Evolutionary conservation across 331 rosid species (phyloP).

Genomic region (Dryas integrifolia): DNA sequence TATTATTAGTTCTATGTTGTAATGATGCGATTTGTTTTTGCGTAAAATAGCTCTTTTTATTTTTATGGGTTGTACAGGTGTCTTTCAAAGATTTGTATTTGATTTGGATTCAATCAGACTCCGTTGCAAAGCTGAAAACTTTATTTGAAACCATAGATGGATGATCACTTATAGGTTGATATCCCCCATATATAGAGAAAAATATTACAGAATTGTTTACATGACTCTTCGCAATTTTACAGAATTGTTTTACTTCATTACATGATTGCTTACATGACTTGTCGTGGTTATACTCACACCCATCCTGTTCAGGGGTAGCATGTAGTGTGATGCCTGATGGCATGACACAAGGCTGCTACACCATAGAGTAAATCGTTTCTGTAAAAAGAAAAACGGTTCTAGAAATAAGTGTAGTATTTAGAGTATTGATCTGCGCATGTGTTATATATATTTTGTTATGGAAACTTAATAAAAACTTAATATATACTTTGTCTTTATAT

Average conservation of each 20-base stretch:
- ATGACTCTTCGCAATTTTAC: background rate
- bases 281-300: background rate
- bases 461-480: too few species aligned
- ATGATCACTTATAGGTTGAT: background rate
- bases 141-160: background rate
- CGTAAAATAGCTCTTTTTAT: background rate
- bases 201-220: background rate
- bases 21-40: background rate
- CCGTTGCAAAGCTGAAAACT: background rate
- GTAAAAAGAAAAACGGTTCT: background rate
- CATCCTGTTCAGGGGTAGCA: background rate
- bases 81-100: conserved; percentile 11
- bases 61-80: background rate
- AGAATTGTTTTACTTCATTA: background rate
- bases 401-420: background rate
- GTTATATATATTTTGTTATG: background rate
- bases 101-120: background rate
- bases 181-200: background rate
- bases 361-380: background rate
- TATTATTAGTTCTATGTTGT: background rate
- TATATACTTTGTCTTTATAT: too few species aligned
- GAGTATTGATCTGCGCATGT: background rate
- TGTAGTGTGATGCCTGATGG: background rate
- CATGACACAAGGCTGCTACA: background rate
- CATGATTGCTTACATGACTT: background rate